Conservation (phyloP, 176 grass and related monocot genomes). For the Saccharum officinarum region DNA sequence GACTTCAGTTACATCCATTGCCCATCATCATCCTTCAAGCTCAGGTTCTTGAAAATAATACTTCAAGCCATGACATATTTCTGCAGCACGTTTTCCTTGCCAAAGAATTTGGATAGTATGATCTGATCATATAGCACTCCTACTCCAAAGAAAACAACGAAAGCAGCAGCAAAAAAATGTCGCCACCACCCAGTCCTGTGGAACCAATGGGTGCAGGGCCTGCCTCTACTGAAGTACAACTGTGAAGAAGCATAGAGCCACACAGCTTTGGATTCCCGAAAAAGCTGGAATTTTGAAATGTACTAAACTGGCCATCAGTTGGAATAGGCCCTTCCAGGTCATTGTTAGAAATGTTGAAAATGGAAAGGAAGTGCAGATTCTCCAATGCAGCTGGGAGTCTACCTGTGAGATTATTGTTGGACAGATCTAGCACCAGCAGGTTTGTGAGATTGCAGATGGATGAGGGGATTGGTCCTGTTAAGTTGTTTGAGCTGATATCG, state of each 20-base stretch:
- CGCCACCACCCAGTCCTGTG: background rate
- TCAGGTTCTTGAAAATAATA: too few species aligned
- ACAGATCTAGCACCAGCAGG: constrained; percentile 29
- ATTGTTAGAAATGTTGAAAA: constrained; percentile 36
- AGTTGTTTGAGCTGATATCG: constrained; percentile 36
- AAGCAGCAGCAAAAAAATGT: background rate
- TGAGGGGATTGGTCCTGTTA: constrained; percentile 6
- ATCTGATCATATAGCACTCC: background rate
- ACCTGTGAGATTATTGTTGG: constrained; percentile 26
- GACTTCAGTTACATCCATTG: background rate
- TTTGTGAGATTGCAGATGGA: constrained; percentile 35
- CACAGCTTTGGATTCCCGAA: constrained; percentile 36
- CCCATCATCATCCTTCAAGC: background rate
- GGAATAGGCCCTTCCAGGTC: constrained; percentile 33
- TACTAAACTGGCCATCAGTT: constrained; percentile 22
- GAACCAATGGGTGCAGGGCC: too few species aligned
- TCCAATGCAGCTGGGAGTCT: background rate
- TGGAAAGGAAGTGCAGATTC: constrained; percentile 23
- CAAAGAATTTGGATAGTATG: background rate
- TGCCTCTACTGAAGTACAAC: too few species aligned
- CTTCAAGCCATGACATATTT: too few species aligned
- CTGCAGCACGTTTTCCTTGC: background rate
- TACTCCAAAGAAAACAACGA: constrained; percentile 25
- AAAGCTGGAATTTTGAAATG: constrained; percentile 38
- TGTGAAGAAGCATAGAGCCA: background rate